These are phyloP conservation scores for Colletotrichum nymphaeae DNA, from an alignment of 2,329 filamentous ascomycete species.

Conservation along the genomic window DNA sequence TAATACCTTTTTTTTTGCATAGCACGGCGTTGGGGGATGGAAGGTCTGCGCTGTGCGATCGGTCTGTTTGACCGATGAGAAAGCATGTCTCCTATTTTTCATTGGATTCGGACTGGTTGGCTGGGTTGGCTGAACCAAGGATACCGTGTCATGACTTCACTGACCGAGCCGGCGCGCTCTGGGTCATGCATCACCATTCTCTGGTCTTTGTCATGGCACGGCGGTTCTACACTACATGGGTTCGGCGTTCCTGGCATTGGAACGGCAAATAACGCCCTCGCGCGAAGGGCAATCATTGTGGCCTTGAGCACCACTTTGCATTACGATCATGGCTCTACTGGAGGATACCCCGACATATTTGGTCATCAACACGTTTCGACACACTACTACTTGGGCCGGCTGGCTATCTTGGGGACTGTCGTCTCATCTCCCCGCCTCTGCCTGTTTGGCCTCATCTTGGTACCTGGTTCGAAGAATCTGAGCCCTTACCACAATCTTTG, in stretches of 20 bases:
- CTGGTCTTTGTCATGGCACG: conserved; percentile 46
- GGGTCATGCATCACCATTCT: conserved; percentile 38
- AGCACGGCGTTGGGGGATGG: conserved; percentile 59
- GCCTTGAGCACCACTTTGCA: conserved; percentile 34
- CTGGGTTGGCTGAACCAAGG: conserved; percentile 41
- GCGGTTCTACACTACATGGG: conserved; percentile 28
- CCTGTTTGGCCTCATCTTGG: neutral
- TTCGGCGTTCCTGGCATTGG: conserved; percentile 33
- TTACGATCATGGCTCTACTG: conserved; percentile 33
- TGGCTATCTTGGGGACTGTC: neutral
- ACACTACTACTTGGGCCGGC: neutral
- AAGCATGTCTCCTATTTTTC: conserved; percentile 22
- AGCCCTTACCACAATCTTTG: neutral
- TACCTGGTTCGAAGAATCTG: neutral
- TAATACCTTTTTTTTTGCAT: conserved; percentile 66
- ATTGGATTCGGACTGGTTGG: conserved; percentile 19
- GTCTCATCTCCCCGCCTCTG: neutral
- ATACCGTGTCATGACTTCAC: conserved; percentile 45
- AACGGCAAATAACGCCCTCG: conserved; percentile 33
- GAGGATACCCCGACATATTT: conserved; percentile 31
- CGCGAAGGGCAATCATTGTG: conserved; percentile 33
- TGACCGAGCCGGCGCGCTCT: conserved; percentile 47
- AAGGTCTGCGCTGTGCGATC: conserved; percentile 27
- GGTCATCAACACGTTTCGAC: conserved; percentile 17
- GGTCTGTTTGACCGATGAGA: conserved; percentile 23